Conservation (phyloP, 2,329 filamentous ascomycete species). For the Botryosphaeria agaves region DNA sequence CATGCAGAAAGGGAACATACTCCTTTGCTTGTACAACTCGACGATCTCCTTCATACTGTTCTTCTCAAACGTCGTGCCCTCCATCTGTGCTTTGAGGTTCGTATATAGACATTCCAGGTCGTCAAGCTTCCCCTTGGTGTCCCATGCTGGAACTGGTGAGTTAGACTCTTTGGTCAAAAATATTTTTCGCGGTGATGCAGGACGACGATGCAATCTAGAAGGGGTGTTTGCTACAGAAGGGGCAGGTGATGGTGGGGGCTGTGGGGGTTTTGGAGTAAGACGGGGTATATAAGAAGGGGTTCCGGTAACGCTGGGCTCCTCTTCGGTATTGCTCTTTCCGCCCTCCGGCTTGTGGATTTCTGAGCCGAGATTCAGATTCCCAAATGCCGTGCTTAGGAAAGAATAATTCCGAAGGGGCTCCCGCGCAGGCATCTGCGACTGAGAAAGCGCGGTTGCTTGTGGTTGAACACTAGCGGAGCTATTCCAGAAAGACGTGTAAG, state of each 20-base stretch:
- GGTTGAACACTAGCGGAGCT: slow-evolving; percentile 9
- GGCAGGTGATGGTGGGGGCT: slow-evolving; percentile 1
- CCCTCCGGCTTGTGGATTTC: slow-evolving; percentile 4
- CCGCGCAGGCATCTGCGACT: slow-evolving; percentile 5
- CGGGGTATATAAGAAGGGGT: slow-evolving; percentile 7
- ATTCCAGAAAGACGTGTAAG: slow-evolving; percentile 10
- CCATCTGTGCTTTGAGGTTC: slow-evolving; percentile 55
- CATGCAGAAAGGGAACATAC: slow-evolving; percentile 29
- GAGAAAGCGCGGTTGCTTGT: not conserved
- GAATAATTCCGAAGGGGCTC: slow-evolving; percentile 14
- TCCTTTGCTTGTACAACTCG: slow-evolving; percentile 54
- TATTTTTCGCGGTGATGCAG: slow-evolving; percentile 12
- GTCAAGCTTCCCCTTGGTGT: slow-evolving; percentile 60
- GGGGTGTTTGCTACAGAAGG: slow-evolving; percentile 4
- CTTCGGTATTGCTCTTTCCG: slow-evolving; percentile 3
- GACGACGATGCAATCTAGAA: slow-evolving; percentile 3
- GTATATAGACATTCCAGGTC: slow-evolving; percentile 61
- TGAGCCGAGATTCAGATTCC: slow-evolving; percentile 11
- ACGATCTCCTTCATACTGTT: slow-evolving; percentile 58
- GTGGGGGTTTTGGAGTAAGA: slow-evolving; percentile 4
- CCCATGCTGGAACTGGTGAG: slow-evolving; percentile 51
- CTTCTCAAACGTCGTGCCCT: slow-evolving; percentile 48
- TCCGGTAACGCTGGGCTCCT: not conserved
- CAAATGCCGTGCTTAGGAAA: slow-evolving; percentile 20
- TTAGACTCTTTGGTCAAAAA: slow-evolving; percentile 58